Evolutionary conservation across 495 filamentous ascomycete genomes (phyloP).

Genomic region (Aspergillus nidulans): DNA sequence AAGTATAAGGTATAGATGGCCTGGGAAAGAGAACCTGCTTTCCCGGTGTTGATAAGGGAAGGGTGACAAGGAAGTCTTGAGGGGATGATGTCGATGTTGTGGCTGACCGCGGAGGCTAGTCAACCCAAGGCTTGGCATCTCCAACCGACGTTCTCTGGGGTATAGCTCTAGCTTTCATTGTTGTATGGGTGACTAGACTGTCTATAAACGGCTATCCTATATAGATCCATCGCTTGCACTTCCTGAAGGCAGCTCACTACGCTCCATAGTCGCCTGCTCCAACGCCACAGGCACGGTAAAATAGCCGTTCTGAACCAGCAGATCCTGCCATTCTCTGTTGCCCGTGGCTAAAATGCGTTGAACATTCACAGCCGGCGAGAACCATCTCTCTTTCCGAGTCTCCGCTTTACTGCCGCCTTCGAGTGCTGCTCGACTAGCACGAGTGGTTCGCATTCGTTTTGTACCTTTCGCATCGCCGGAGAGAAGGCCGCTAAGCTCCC

Average conservation of each 20-base stretch:
- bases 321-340: conserved; percentile 57
- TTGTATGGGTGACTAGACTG: background rate
- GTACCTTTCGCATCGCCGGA: conserved; percentile 46
- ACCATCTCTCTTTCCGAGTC: conserved; percentile 74
- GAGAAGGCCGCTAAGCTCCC: conserved; percentile 58
- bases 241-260: conserved; percentile 9
- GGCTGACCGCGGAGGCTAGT: conserved; percentile 2
- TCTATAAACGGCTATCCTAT: background rate
- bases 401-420: conserved; percentile 72
- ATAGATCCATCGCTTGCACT: conserved; percentile 14
- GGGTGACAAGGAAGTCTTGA: background rate
- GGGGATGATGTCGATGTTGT: conserved; percentile 7
- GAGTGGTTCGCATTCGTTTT: conserved; percentile 70
- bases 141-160: background rate
- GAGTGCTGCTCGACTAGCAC: conserved; percentile 74
- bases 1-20: background rate
- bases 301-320: conserved; percentile 34
- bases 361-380: conserved; percentile 62
- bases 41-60: conserved; percentile 5
- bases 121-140: conserved; percentile 6
- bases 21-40: conserved; percentile 14
- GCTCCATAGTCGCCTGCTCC: background rate
- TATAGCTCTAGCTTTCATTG: background rate
- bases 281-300: conserved; percentile 18
- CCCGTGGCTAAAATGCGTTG: conserved; percentile 62